A percentile compares a stretch with the other conserved stretches of the same genome.
Conservation (phyloP, 164 flowering plant species). For the Piper betle region DNA sequence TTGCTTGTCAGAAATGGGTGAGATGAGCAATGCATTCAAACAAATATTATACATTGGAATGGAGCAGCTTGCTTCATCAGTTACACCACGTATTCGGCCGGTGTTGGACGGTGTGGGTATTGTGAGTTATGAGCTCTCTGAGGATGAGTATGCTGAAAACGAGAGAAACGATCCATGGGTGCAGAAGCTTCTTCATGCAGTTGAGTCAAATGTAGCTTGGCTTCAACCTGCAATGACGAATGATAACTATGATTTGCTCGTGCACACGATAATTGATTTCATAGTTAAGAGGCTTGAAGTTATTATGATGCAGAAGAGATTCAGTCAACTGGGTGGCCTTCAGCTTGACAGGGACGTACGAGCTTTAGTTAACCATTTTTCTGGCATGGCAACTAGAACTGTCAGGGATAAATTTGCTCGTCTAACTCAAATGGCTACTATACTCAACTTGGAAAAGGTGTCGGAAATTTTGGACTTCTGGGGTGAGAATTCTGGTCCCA, state of each 20-base stretch:
- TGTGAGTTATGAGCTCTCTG: slow-evolving; percentile 83
- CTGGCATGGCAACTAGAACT: slow-evolving; percentile 85
- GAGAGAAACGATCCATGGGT: slow-evolving; percentile 98
- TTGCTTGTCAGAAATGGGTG: slow-evolving; percentile 75
- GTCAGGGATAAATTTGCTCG: slow-evolving; percentile 96
- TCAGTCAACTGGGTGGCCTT: slow-evolving; percentile 89
- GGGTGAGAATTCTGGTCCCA: slow-evolving; percentile 98
- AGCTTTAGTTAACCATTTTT: slow-evolving; percentile 82
- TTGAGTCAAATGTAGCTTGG: slow-evolving; percentile 79
- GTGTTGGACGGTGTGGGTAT: slow-evolving; percentile 69
- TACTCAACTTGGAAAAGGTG: slow-evolving; percentile 89
- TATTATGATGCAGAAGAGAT: slow-evolving; percentile 94
- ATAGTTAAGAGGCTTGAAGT: slow-evolving; percentile 90
- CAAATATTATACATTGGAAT: slow-evolving; percentile 57
- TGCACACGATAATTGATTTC: slow-evolving; percentile 75
- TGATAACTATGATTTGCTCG: slow-evolving; percentile 68
- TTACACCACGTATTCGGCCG: slow-evolving; percentile 76
- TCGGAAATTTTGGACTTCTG: slow-evolving; percentile 97
- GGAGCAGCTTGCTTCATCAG: slow-evolving; percentile 73
- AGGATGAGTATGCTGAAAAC: slow-evolving; percentile 86
- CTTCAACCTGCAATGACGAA: slow-evolving; percentile 80
- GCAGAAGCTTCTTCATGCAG: slow-evolving; percentile 83
- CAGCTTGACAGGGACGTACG: slow-evolving; percentile 86
- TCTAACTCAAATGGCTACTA: slow-evolving; percentile 93
- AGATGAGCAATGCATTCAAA: slow-evolving; percentile 70